Base-by-base conservation (phyloP, 768 basidiomycete genomes). In the Pleurotus tuber-regium region DNA sequence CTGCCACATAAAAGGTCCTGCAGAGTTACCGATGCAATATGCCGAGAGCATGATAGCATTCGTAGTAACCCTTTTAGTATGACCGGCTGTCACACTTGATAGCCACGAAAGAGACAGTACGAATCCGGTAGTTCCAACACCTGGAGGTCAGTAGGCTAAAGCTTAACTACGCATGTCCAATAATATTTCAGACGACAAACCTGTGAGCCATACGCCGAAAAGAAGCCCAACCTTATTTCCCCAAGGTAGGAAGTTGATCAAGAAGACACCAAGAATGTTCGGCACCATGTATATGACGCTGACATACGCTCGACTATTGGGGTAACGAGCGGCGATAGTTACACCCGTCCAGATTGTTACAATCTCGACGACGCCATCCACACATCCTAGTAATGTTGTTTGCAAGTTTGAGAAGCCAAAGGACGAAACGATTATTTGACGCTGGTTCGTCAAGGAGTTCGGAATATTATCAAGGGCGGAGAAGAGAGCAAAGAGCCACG, bases 1-100 rank as follows among this genome's bases (percentile, higher is more conserved):
- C 60, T 83, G 78, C 87, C 87, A 90, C 84, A 90, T 87, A 59
- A 87, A 85, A 0, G 87, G 87, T n/a, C 80, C 82, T 1, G 78
- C 79, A 2, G 86, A 70, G 52, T 90, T 89, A 7, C 79, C 82
- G 21, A 78, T 67, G 53, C 75, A 78, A 60, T 89, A 91, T 1
- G 86, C 84, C 36, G 77, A 77, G 9, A 91, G 73, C 75, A 89
- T 78, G 55, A 91, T 81, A 0, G 89, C 86, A 59, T 90, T 89
- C 4, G 70, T 66, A 18, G 87, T 85, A 0, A 90, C 75, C 54
- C 77, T 74, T 66, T 88, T 88, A 26, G 87, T 89, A 59, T 87
- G 87, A 0, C 85, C 87, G 0, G 85, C 79, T 0, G 84, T 88
- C 4, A 86, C 79, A 35, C 65, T 76, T 1, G 77, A 79, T 11